Conservation (phyloP, 805 yeast genomes). For the Yueomyces sp. region DNA sequence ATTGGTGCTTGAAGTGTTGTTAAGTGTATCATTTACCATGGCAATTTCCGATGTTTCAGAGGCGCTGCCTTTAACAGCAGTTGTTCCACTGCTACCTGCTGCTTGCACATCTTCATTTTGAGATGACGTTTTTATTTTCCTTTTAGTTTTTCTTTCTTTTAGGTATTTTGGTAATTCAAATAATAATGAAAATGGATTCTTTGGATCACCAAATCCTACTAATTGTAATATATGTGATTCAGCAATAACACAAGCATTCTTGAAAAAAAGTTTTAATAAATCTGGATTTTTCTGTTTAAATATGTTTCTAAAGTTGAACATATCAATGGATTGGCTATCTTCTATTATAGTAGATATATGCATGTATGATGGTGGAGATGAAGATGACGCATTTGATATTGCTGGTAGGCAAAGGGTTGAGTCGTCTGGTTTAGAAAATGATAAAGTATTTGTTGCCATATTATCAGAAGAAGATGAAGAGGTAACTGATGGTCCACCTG, state of each 20-base stretch:
- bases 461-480: not conserved
- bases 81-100: not conserved
- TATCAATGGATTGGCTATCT: conserved; percentile 8
- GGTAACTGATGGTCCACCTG: too few species aligned
- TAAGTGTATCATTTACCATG: not conserved
- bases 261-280: conserved; percentile 53
- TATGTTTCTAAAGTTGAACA: conserved; percentile 37
- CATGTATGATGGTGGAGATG: not conserved
- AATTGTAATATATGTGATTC: conserved; percentile 62
- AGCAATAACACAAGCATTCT: conserved; percentile 65
- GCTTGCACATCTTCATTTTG: not conserved
- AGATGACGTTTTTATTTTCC: conserved; percentile 32
- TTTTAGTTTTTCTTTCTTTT: conserved; percentile 57
- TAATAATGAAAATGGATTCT: conserved; percentile 62
- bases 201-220: conserved; percentile 65
- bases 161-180: conserved; percentile 62
- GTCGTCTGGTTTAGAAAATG: not conserved
- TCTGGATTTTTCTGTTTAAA: conserved; percentile 24
- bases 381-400: not conserved
- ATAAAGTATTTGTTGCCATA: not conserved
- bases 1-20: not conserved
- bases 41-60: not conserved
- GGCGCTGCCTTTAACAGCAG: not conserved
- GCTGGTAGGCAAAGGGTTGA: not conserved
- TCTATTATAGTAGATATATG: too few species aligned